These are phyloP conservation scores for Echium plantagineum DNA, from an alignment of 257 asterid genomes.

Conservation along the genomic window DNA sequence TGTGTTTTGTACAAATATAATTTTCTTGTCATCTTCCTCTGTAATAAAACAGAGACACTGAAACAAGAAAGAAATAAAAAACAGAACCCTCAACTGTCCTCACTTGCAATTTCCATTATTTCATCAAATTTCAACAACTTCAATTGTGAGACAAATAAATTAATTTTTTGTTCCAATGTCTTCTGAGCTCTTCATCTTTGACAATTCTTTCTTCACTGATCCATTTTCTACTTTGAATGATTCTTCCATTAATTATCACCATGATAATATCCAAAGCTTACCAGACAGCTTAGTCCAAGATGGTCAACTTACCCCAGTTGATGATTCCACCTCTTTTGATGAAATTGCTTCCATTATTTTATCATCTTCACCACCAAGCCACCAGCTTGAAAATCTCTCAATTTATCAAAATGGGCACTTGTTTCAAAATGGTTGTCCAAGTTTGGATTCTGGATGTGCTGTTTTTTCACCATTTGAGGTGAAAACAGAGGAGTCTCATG, in stretches of 20 bases:
- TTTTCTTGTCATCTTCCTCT: conserved; percentile 42
- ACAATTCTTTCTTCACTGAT: conserved; percentile 42
- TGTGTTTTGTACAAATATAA: conserved; percentile 15
- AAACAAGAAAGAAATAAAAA: conserved; percentile 25
- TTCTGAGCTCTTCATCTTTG: conserved; percentile 49
- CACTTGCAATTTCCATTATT: conserved; percentile 2
- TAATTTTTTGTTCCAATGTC: conserved; percentile 31
- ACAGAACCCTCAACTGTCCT: conserved; percentile 2
- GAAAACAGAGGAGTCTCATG: conserved; percentile 46
- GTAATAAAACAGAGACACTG: conserved; percentile 20
- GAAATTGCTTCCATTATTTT: conserved; percentile 31
- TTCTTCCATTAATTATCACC: conserved; percentile 15
- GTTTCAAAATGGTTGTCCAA: conserved; percentile 15
- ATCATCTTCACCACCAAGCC: conserved; percentile 61
- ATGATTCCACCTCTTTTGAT: conserved; percentile 17
- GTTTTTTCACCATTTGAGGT: conserved; percentile 18
- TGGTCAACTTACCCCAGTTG: conserved; percentile 16
- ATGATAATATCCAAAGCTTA: conserved; percentile 22
- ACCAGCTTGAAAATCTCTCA: conserved; percentile 42
- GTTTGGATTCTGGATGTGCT: conserved; percentile 8
- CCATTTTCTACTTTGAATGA: conserved; percentile 32
- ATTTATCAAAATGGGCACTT: conserved; percentile 16
- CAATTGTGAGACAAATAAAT: background rate
- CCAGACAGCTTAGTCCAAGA: conserved; percentile 13
- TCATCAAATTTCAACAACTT: conserved; percentile 11